A percentile compares a stretch with the other conserved stretches of the same genome.
Conservation (phyloP, 106 monocot species). For the Allium fistulosum region DNA sequence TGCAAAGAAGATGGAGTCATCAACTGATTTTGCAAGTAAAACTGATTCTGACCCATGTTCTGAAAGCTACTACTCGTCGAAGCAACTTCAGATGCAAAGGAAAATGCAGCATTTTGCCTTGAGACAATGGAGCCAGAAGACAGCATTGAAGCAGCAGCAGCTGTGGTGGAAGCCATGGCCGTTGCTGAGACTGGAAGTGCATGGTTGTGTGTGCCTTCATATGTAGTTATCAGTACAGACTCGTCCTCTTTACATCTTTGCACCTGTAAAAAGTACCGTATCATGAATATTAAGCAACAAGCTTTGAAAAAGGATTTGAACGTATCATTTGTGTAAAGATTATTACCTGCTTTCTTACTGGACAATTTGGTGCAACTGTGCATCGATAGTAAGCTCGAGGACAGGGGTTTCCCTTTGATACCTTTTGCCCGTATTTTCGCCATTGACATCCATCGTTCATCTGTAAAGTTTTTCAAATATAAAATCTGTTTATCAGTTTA, state of each 20-base stretch:
- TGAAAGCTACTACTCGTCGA: no score
- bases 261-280: slow-evolving; percentile 19
- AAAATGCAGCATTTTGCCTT: no score
- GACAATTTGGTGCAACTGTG: slow-evolving; percentile 76
- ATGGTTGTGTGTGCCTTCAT: slow-evolving; percentile 74
- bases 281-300: neutral
- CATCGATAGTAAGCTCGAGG: slow-evolving; percentile 91
- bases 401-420: slow-evolving; percentile 91
- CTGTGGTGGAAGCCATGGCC: slow-evolving; percentile 72
- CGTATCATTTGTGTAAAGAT: neutral
- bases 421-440: slow-evolving; percentile 96
- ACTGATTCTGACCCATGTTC: no score
- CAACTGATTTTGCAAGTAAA: no score
- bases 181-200: slow-evolving; percentile 52
- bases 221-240: slow-evolving; percentile 65
- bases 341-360: slow-evolving; percentile 81
- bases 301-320: neutral
- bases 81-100: no score
- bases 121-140: slow-evolving; percentile 31
- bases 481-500: neutral
- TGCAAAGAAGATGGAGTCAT: no score
- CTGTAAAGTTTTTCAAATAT: slow-evolving; percentile 10
- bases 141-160: slow-evolving; percentile 62
- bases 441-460: slow-evolving; percentile 96
- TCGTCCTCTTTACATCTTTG: slow-evolving; percentile 66